phyloP scores from a whole-genome alignment of 306 rosid genomes.

The Abrus precatorius region DNA sequence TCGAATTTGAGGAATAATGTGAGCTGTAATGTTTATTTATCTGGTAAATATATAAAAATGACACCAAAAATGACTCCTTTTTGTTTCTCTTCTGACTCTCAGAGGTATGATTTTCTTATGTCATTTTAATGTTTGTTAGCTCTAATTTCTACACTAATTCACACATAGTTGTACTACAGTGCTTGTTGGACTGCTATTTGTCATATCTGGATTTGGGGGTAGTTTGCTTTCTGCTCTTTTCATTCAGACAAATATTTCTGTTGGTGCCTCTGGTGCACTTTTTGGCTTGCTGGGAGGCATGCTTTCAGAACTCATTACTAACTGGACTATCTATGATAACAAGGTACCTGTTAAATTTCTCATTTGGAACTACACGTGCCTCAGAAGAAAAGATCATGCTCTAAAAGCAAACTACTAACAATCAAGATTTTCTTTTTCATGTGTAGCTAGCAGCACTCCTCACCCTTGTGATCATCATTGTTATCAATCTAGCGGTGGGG shows the following conservation, averaged over 20 bases:
- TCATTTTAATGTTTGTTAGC: slow-evolving; percentile 32
- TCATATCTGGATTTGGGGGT: slow-evolving; percentile 94
- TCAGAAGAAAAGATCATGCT: neutral
- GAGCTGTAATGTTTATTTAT: neutral
- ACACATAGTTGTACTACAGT: slow-evolving; percentile 57
- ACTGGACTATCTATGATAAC: slow-evolving; percentile 86
- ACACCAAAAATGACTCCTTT: slow-evolving; percentile 25
- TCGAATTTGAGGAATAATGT: slow-evolving; percentile 14
- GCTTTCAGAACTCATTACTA: slow-evolving; percentile 97
- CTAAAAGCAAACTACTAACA: slow-evolving; percentile 31
- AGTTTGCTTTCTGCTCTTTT: slow-evolving; percentile 89
- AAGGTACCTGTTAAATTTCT: slow-evolving; percentile 66
- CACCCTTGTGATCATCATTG: slow-evolving; percentile 82
- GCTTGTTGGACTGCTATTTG: slow-evolving; percentile 79
- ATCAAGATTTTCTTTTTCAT: slow-evolving; percentile 26
- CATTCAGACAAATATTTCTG: slow-evolving; percentile 87
- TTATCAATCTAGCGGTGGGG: slow-evolving; percentile 87
- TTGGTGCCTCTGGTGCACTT: slow-evolving; percentile 99
- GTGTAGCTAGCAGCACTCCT: slow-evolving; percentile 79
- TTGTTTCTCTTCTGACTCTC: neutral
- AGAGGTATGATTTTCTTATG: slow-evolving; percentile 24
- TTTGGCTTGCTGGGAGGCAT: slow-evolving; percentile 95
- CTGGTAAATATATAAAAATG: slow-evolving; percentile 10
- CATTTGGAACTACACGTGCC: neutral
- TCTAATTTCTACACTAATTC: slow-evolving; percentile 33